Evolutionary conservation across 805 yeast genomes (phyloP), one percentile per base, ranked within the genome.

Genomic region (Candida silvicultrix): DNA sequence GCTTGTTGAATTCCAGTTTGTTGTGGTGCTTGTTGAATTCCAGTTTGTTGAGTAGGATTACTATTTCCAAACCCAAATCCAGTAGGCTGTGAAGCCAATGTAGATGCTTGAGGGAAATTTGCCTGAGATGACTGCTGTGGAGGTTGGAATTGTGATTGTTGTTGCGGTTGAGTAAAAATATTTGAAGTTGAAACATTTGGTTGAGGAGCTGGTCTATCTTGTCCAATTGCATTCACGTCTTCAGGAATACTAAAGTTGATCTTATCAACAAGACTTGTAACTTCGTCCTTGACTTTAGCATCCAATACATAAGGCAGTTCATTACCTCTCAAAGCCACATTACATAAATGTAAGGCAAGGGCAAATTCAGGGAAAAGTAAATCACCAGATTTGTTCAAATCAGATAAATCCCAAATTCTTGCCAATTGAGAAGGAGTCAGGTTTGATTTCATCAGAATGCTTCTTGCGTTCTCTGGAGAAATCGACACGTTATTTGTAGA

Each of bases 331-430:
- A 87, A 71, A 0, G 83, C 83, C 57, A 79, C 65, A 54, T 87
- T 85, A 62, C 96, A 89, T 51, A 92, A 72, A 64, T 89, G 92
- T 71, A 92, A 78, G 16, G 97, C 95, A 53, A 92, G 71, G 15
- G 95, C 95, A 71, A 92, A 92, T 63, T 92, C 97, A 1, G 98
- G 98, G 60, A 90, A 92, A 53, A 92, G 67, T 47, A 92, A 74
- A 45, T 80, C 75, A 2, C 98, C 98, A 14, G 94, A 81, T 57
- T 79, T 84, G 56, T 83, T 85, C 2, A 95, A 85, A 60, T 92
- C 98, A 16, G 95, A 77, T 49, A 92, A 71, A 22, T 85, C 81
- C 98, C 98, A 92, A 48, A 92, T 83, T 54, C 84, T 87, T 2
- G 95, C 94, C 55, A 92, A 71, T 34, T 82, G 77, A 32, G 79